Base-by-base conservation (phyloP, 176 grass and related monocot species). In the Alloteropsis semialata region DNA sequence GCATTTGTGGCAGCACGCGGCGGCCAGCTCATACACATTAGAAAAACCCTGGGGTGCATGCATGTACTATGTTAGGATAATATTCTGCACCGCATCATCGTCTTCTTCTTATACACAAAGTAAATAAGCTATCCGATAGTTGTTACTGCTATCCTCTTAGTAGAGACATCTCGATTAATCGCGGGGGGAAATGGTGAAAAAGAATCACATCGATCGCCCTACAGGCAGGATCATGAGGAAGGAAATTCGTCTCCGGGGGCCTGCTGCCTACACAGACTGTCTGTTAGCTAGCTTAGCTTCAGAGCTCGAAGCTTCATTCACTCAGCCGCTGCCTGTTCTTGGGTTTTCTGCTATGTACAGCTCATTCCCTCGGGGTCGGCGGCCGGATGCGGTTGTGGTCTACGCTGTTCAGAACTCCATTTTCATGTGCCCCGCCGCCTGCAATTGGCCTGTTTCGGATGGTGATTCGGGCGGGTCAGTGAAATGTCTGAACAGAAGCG, bases 361-460 rank as follows among this genome's bases (percentile, higher is more conserved):
- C 41, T 78, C 37, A 39, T 15, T 78, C n/a, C 30, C 13, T 82
- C 36, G 43, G 43, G 51, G 22, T 21, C 12, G 41, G 36, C 34
- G n/a, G n/a, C n/a, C n/a, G n/a, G n/a, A n/a, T n/a, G n/a, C 13
- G 29, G 16, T 17, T n/a, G 25, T 49, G 24, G 46, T 62, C 38
- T 60, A 30, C 8, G n/a, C 45, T 54, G 36, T 41, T 80, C 48
- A 86, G 86, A 86, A 85, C 83, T 86, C 83, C 74, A 87, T 67
- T 57, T 91, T 94, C 86, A 88, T 74, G 69, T 81, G 75, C 27
- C 65, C 84, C 65, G 77, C 42, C 76, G 77, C 42, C 76, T 85
- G 76, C 60, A 84, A 37, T 13, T 84, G 75, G 39, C 81, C 89
- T 87, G 75, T 19, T 44, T 5, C 28, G 21, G 39, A 68, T 14